Evolutionary conservation across 768 basidiomycete genomes (phyloP), one percentile per base, ranked within the genome.

Genomic region (Chlorophyllum brunneum): DNA sequence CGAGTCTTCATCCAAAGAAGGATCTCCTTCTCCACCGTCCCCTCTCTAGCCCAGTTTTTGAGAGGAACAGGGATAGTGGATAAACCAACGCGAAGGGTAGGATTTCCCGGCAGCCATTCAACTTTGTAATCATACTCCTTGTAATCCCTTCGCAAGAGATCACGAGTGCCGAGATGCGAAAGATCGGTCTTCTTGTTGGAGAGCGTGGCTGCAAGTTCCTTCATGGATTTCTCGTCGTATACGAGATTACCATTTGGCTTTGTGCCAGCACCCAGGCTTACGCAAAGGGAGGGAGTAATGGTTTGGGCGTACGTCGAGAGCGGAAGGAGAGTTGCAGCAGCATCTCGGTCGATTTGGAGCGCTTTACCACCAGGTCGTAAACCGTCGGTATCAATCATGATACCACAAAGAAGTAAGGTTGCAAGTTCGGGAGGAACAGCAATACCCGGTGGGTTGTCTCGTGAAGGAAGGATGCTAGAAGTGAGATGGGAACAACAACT

Each of bases 101-200:
- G 60, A 6, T 61, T 54, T 15, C 63, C 65, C 0, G 65, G 54
- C 3, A 68, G 63, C 70, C 75, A 77, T 1, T 72, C 62, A 2
- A 84, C 76, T 0, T 71, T 66, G 53, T 81, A 67, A 1, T 67
- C 63, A 62, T 93, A 95, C 58, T 95, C 85, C 65, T 99, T 98
- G 75, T 94, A 99, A 69, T 99, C 97, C n/a, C 97, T 74, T 10
- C 92, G 77, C 4, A 99, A 77, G 16, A 98, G 80, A 61, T 98
- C 93, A 51, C 79, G 75, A 0, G 82, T 81, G 6, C 70, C 71
- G 15, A 98, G 75, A 56, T 82, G 77, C 1, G 80, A 79, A 7
- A 98, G 72, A 53, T 85, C 79, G 3, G 60, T 59, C 64, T 98
- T 99, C 68, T 80, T 81, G 2, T 61, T 58, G 44, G 70, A 54